These are phyloP conservation scores for Nemania sp. DNA, from an alignment of 2,329 filamentous ascomycete genomes.

Conservation along the genomic window DNA sequence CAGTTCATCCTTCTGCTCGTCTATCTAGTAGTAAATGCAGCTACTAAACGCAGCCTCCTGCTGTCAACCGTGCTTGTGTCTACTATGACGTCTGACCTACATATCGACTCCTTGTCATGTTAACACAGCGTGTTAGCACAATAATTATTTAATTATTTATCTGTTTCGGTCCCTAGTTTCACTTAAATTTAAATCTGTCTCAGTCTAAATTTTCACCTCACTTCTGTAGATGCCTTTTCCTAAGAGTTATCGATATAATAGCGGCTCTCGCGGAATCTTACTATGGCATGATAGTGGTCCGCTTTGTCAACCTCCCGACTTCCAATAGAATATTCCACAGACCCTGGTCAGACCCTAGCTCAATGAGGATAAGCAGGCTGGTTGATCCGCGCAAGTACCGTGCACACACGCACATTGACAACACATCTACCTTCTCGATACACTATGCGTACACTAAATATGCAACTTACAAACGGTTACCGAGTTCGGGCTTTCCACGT, in stretches of 20 bases:
- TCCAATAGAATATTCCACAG: slow-evolving; percentile 24
- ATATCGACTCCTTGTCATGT: not conserved
- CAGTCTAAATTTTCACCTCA: not conserved
- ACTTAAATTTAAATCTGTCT: not conserved
- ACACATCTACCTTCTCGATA: slow-evolving; percentile 17
- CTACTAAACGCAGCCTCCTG: not conserved
- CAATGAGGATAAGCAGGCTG: slow-evolving; percentile 21
- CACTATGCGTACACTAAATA: slow-evolving; percentile 13
- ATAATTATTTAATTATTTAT: not conserved
- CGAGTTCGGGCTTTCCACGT: slow-evolving; percentile 24
- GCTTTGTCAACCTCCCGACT: slow-evolving; percentile 26
- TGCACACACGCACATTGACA: slow-evolving; percentile 29
- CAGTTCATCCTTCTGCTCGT: slow-evolving; percentile 1
- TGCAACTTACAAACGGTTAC: slow-evolving; percentile 19
- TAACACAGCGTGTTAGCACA: no score
- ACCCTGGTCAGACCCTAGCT: slow-evolving; percentile 32
- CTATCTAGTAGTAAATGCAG: not conserved
- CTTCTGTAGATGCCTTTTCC: not conserved
- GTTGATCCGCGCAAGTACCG: slow-evolving; percentile 34
- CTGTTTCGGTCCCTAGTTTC: not conserved
- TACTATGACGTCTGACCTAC: no score
- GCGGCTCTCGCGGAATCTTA: slow-evolving; percentile 13
- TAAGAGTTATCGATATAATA: not conserved
- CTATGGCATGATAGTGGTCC: slow-evolving; percentile 30
- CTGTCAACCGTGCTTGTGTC: not conserved